These are phyloP conservation scores for Mitragyna speciosa DNA, from an alignment of 257 asterid genomes.

Conservation along the genomic window DNA sequence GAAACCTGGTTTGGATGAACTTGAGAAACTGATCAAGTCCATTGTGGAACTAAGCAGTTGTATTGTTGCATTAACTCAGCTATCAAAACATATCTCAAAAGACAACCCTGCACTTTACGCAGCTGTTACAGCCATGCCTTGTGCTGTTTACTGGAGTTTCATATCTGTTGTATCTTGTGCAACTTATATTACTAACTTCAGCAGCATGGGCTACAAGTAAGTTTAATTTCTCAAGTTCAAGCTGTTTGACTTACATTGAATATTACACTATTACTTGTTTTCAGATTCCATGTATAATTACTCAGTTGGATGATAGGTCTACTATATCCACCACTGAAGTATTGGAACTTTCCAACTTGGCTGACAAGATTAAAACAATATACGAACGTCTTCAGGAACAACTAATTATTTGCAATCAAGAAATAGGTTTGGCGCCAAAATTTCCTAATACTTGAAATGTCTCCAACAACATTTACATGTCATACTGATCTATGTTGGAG, in stretches of 20 bases:
- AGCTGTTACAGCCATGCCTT: constrained; percentile 33
- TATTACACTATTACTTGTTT: not conserved
- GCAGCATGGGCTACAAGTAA: constrained; percentile 10
- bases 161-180: constrained; percentile 12
- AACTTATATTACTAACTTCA: constrained; percentile 2
- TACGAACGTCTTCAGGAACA: not conserved
- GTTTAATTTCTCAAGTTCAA: not conserved
- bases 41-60: constrained; percentile 38
- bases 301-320: not conserved
- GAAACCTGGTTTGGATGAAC: constrained; percentile 41
- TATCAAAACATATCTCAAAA: constrained; percentile 32
- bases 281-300: not conserved
- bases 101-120: constrained; percentile 37
- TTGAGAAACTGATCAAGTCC: constrained; percentile 32
- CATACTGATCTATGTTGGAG: not conserved
- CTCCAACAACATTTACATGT: not conserved
- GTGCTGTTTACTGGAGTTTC: constrained; percentile 17
- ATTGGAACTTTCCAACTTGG: constrained; percentile 4
- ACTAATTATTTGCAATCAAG: not conserved
- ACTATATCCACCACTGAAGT: not conserved
- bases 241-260: not conserved
- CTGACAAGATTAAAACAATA: not conserved
- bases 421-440: not conserved
- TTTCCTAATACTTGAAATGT: too few relatives aligned
- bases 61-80: constrained; percentile 50